phyloP scores from a whole-genome alignment of 164 flowering plant genomes.

The Piper longum region DNA sequence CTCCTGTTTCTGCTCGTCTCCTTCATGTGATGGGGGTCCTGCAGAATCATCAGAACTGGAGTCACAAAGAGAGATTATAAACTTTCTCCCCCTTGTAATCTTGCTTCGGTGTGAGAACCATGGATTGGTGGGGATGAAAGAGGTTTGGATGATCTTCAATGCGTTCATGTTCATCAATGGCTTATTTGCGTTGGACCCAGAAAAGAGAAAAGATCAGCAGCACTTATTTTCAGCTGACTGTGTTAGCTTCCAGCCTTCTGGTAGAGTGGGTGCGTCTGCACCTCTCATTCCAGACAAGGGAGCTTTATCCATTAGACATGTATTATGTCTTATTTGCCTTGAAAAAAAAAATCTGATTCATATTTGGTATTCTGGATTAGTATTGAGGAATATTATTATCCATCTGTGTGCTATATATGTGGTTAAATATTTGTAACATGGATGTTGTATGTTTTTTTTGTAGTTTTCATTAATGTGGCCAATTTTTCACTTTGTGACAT shows the following conservation, averaged over 20 bases:
- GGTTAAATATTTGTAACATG: too few species aligned
- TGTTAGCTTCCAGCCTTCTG: background rate
- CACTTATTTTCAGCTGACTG: background rate
- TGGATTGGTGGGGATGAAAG: constrained; percentile 26
- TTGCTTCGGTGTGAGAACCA: constrained; percentile 12
- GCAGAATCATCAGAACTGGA: constrained; percentile 25
- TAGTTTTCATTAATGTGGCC: too few species aligned
- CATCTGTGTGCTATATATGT: too few species aligned
- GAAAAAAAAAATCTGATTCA: too few species aligned
- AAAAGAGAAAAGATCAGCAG: background rate
- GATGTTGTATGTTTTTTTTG: too few species aligned
- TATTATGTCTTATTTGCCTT: too few species aligned
- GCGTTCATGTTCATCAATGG: constrained; percentile 29
- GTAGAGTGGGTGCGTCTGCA: background rate
- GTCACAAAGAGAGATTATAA: constrained; percentile 29
- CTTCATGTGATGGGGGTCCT: constrained; percentile 34
- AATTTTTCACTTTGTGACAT: too few species aligned
- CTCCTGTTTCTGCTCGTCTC: constrained; percentile 59
- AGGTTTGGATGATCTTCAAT: constrained; percentile 36
- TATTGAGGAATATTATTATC: too few species aligned
- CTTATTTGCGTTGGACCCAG: background rate
- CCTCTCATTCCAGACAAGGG: background rate
- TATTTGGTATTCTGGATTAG: too few species aligned
- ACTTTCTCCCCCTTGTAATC: constrained; percentile 13
- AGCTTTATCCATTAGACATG: background rate